Evolutionary conservation across 1,284 basidiomycete species (phyloP).

Genomic region (Spongiforma sp.): DNA sequence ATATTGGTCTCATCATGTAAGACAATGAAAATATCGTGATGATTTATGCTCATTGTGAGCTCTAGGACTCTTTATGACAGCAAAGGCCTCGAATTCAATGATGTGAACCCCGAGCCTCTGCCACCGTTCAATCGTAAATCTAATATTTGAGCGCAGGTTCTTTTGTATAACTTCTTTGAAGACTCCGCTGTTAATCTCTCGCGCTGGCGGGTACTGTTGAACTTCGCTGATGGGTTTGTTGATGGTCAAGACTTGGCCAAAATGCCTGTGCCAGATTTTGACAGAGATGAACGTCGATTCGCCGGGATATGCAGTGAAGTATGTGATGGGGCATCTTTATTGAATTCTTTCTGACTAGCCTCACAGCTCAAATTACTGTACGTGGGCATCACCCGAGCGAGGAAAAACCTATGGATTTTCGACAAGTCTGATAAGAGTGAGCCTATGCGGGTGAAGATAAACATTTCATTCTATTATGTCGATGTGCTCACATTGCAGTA

Average conservation of each 20-base stretch:
- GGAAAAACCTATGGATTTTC: constrained; percentile 70
- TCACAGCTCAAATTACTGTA: constrained; percentile 69
- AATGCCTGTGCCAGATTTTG: constrained; percentile 52
- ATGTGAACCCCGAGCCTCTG: constrained; percentile 44
- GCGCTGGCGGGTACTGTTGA: constrained; percentile 68
- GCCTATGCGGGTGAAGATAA: constrained; percentile 57
- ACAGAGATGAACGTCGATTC: constrained; percentile 50
- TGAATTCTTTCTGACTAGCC: neutral
- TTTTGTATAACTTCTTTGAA: constrained; percentile 74
- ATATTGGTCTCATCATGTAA: constrained; percentile 67
- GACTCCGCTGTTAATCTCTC: constrained; percentile 57
- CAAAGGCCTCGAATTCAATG: constrained; percentile 78
- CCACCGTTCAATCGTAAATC: neutral
- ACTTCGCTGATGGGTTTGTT: constrained; percentile 38
- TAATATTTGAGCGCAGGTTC: constrained; percentile 49
- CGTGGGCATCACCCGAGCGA: constrained; percentile 71
- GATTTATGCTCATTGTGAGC: neutral
- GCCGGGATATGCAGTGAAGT: constrained; percentile 67
- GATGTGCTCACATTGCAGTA: constrained; percentile 26
- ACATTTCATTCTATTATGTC: neutral
- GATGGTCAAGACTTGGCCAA: constrained; percentile 18
- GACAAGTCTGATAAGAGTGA: constrained; percentile 62
- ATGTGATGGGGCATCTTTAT: constrained; percentile 4
- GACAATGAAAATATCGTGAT: constrained; percentile 19
- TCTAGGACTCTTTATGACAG: constrained; percentile 72